Base-by-base conservation (phyloP, 1,284 basidiomycete genomes). In the Rhodotorula sp. region DNA sequence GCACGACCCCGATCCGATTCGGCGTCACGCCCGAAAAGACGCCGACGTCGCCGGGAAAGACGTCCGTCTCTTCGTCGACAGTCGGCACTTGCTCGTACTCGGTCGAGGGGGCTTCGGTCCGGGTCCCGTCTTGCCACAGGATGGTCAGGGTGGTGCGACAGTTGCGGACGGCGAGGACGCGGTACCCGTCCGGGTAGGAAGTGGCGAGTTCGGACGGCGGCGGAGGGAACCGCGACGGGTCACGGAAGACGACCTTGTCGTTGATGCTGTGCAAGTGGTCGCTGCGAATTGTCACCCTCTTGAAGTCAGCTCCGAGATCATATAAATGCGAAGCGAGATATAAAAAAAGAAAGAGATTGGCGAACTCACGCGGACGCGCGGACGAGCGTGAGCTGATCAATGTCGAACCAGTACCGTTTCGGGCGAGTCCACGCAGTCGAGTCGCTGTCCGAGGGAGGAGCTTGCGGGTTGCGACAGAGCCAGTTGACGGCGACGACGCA, bases 391-490 rank as follows among this genome's bases (percentile, higher is more conserved):
- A 84, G 23, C 78, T 79, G 31, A 81, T 91, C 87, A 26, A 83
- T 78, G 6, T 88, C 89, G 52, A 84, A 83, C 91, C 91, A 95
- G 80, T 91, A 91, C 61, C 86, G 85, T 65, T 87, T 84, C 1
- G 93, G 93, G 62, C 92, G 87, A 18, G 83, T 83, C 76, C 87
- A 86, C 69, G 86, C 87, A 62, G 86, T 84, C 54, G 82, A 79
- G 1, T 23, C 48, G n/a, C 16, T 48, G 20, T 26, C 49, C 6
- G 84, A 82, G 65, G 87, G 83, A 18, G 54, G 26, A 43, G 93
- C 84, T 90, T 93, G 77, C 84, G 95, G 93, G 78, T 93, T 94
- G 70, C 95, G 84, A 21, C 92, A 93, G 20, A 95, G 85, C 93
- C 93, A 97, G 61, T 89, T 87, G 74, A 97, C 84, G 31, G 89